Evolutionary conservation across 2,329 filamentous ascomycete genomes (phyloP).

Genomic region (Lachnellula arida): DNA sequence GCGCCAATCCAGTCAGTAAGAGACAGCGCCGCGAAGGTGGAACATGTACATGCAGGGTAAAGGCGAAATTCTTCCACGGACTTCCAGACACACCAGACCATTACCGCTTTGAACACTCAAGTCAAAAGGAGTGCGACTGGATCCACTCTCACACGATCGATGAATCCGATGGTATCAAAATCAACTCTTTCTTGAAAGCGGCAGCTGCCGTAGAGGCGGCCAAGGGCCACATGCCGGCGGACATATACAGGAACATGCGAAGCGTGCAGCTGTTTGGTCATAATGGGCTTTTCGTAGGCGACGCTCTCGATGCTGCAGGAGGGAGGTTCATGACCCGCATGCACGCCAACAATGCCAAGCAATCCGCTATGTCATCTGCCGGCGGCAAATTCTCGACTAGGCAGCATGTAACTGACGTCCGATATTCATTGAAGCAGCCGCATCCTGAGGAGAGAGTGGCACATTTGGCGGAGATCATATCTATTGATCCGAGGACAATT

Average conservation of each 20-base stretch:
- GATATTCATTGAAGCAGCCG: neutral
- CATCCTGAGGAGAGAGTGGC: constrained; percentile 2
- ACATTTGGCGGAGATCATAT: constrained; percentile 4
- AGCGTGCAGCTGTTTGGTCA: constrained; percentile 3
- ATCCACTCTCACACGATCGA: constrained; percentile 10
- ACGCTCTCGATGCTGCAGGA: constrained; percentile 7
- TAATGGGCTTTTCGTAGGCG: neutral
- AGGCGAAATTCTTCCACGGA: constrained; percentile 8
- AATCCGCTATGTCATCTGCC: neutral
- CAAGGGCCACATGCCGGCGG: constrained; percentile 10
- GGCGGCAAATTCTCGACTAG: neutral
- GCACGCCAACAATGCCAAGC: constrained; percentile 10
- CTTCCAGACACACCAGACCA: constrained; percentile 5
- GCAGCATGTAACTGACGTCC: neutral
- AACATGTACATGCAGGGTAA: constrained; percentile 10
- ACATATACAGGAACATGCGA: constrained; percentile 8
- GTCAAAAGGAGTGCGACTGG: constrained; percentile 3
- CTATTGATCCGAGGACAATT: constrained; percentile 2
- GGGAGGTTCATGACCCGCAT: constrained; percentile 11
- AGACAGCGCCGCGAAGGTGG: constrained; percentile 7
- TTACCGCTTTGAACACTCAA: constrained; percentile 10
- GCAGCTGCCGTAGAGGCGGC: constrained; percentile 6
- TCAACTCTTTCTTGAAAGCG: constrained; percentile 10
- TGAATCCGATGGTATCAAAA: constrained; percentile 9
- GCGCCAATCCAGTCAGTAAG: neutral